A percentile compares a stretch with the other conserved stretches of the same genome.
phyloP scores from a whole-genome alignment of 2,329 filamentous ascomycete species.

The Rasamsonia emersonii region DNA sequence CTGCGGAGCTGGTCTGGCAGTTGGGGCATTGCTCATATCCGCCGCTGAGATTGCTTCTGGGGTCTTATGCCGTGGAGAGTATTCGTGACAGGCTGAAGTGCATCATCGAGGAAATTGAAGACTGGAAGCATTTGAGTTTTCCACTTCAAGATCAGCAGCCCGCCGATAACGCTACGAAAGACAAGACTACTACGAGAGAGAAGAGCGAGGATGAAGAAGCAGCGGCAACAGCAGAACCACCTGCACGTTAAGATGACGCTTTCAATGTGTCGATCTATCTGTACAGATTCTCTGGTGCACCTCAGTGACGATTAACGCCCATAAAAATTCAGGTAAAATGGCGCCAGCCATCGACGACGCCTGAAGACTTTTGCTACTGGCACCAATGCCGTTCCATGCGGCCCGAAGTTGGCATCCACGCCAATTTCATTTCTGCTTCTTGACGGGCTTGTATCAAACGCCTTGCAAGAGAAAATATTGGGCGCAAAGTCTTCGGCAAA shows the following conservation, averaged over 20 bases:
- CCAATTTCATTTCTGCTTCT: constrained; percentile 4
- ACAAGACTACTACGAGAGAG: constrained; percentile 1
- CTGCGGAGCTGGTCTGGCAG: constrained; percentile 89
- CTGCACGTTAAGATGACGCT: too few relatives aligned
- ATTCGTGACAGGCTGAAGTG: constrained; percentile 81
- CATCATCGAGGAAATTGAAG: constrained; percentile 89
- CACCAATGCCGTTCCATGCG: too few relatives aligned
- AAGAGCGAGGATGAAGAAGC: constrained; percentile 3
- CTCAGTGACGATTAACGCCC: too few relatives aligned
- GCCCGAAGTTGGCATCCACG: too few relatives aligned
- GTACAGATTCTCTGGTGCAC: too few relatives aligned
- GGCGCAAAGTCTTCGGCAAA: constrained; percentile 24
- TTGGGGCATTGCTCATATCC: constrained; percentile 92
- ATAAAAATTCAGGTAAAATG: too few relatives aligned
- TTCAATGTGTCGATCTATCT: too few relatives aligned
- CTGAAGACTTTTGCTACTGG: too few relatives aligned
- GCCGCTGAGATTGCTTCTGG: constrained; percentile 74
- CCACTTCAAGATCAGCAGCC: constrained; percentile 30
- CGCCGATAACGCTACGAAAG: constrained; percentile 3
- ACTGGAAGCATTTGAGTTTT: constrained; percentile 83
- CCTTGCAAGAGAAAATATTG: constrained; percentile 26
- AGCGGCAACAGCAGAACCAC: neutral
- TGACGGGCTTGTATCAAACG: constrained; percentile 15
- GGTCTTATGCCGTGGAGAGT: constrained; percentile 91
- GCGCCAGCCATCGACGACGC: neutral